phyloP scores from a whole-genome alignment of 2,329 filamentous ascomycete genomes.

The Erysiphe pulchra region DNA sequence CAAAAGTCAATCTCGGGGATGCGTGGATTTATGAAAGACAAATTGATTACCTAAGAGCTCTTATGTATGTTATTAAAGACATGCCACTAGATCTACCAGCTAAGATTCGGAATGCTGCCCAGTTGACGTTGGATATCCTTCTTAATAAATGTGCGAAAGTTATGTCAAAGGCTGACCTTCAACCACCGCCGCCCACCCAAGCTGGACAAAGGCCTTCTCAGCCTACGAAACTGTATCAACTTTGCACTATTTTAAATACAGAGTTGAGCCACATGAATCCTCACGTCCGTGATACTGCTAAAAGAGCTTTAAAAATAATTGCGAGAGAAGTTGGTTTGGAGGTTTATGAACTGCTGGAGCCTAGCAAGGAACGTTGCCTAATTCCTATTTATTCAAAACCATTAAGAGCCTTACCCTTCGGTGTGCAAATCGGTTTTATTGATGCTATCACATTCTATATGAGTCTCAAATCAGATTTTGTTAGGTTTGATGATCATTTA shows the following conservation, averaged over 20 bases:
- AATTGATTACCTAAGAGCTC: conserved; percentile 65
- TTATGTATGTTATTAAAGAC: conserved; percentile 95
- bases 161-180: conserved; percentile 54
- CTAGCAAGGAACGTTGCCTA: conserved; percentile 75
- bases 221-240: conserved; percentile 39
- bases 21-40: conserved; percentile 62
- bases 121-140: conserved; percentile 58
- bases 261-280: conserved; percentile 92
- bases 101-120: conserved; percentile 60
- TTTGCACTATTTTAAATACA: conserved; percentile 65
- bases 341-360: conserved; percentile 68
- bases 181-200: conserved; percentile 20
- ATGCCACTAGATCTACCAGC: conserved; percentile 87
- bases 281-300: conserved; percentile 72
- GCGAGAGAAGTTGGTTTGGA: conserved; percentile 53
- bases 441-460: conserved; percentile 94
- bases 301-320: conserved; percentile 55
- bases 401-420: conserved; percentile 71
- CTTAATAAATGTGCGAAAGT: conserved; percentile 55
- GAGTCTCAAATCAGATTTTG: conserved; percentile 64
- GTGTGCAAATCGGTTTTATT: conserved; percentile 92
- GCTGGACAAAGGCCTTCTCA: conserved; percentile 31
- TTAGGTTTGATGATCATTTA: conserved; percentile 76
- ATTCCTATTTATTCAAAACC: conserved; percentile 89
- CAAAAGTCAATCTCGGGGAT: conserved; percentile 62